Conservation (phyloP, 495 filamentous ascomycete genomes). For the Tuber microsphaerosporum region DNA sequence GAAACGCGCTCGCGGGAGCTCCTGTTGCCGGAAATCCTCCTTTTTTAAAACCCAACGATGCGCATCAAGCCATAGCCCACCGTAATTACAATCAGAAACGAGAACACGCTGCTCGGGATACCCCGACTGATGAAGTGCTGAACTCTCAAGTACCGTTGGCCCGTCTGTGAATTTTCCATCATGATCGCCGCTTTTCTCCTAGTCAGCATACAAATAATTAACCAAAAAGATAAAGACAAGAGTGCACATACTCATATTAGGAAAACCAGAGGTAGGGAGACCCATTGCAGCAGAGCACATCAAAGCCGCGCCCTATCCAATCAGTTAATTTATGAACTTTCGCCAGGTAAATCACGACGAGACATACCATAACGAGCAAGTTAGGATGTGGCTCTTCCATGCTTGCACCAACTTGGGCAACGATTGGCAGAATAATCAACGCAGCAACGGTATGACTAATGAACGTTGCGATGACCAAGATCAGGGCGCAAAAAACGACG, state of each 20-base stretch:
- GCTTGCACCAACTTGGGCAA: slow-evolving; percentile 69
- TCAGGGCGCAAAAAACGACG: slow-evolving; percentile 75
- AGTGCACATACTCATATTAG: slow-evolving; percentile 87
- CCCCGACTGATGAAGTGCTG: slow-evolving; percentile 90
- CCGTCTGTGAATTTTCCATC: slow-evolving; percentile 90
- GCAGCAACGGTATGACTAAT: slow-evolving; percentile 97
- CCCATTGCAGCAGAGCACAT: slow-evolving; percentile 74
- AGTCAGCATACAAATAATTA: slow-evolving; percentile 16
- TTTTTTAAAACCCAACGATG: slow-evolving; percentile 59
- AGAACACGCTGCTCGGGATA: slow-evolving; percentile 74
- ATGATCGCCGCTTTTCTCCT: slow-evolving; percentile 75
- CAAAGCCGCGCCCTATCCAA: slow-evolving; percentile 47
- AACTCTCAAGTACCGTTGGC: slow-evolving; percentile 83
- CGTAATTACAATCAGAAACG: slow-evolving; percentile 74
- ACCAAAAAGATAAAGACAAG: slow-evolving; percentile 11
- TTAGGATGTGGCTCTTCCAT: slow-evolving; percentile 91
- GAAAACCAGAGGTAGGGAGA: slow-evolving; percentile 90
- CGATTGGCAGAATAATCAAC: slow-evolving; percentile 86
- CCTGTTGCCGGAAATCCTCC: not conserved
- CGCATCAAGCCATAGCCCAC: slow-evolving; percentile 83
- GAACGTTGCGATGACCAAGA: slow-evolving; percentile 91
- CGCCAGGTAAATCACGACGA: slow-evolving; percentile 41
- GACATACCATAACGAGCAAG: slow-evolving; percentile 72
- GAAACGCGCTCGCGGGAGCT: not conserved
- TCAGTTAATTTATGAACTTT: not conserved